These are phyloP conservation scores for Arabis alpina DNA, from an alignment of 345 rosid genomes.

Conservation along the genomic window DNA sequence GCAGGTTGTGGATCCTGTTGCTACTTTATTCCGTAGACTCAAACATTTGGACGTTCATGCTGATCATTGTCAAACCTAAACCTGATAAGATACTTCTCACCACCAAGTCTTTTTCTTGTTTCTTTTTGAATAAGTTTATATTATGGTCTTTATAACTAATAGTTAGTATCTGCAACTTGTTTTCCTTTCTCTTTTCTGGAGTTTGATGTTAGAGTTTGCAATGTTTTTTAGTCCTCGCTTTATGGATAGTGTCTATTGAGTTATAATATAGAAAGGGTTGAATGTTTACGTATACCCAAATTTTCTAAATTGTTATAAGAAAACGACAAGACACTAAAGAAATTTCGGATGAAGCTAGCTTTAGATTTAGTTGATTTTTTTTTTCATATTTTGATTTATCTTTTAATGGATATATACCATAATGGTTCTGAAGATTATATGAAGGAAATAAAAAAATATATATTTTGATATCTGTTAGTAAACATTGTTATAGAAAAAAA, in stretches of 20 bases:
- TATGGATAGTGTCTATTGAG: neutral
- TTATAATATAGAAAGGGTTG: neutral
- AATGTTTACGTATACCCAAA: too few species aligned
- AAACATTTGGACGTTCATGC: constrained; percentile 19
- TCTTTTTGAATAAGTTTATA: constrained; percentile 5
- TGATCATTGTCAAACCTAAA: constrained; percentile 13
- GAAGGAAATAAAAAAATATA: too few species aligned
- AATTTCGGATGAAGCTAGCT: too few species aligned
- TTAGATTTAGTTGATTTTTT: too few species aligned
- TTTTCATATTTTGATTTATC: too few species aligned
- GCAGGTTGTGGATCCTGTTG: constrained; percentile 32
- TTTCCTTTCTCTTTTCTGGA: neutral
- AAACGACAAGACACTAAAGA: too few species aligned
- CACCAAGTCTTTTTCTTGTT: constrained; percentile 5
- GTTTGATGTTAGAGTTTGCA: neutral
- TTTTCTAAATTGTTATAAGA: too few species aligned
- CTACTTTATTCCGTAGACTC: constrained; percentile 25
- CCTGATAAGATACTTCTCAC: neutral
- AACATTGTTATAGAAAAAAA: too few species aligned
- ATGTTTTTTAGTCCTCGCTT: neutral
- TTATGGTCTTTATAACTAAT: neutral
- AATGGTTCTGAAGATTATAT: too few species aligned
- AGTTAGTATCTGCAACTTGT: neutral
- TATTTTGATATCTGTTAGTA: too few species aligned
- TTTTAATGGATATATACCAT: too few species aligned